Conservation (phyloP, 1,284 basidiomycete species). For the Ustilago nuda region DNA sequence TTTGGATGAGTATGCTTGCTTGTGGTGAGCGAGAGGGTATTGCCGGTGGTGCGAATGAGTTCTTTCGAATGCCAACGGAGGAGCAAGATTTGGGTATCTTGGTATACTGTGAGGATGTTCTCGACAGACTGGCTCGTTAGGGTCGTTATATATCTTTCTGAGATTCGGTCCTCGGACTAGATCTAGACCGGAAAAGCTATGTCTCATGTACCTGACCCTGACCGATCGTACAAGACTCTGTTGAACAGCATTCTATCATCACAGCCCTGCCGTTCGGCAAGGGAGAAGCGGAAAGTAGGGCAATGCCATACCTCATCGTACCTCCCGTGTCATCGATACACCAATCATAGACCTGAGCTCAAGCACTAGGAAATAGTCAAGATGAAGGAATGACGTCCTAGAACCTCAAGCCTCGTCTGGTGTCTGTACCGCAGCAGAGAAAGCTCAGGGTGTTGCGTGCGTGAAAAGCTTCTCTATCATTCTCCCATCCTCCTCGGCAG, state of each 20-base stretch:
- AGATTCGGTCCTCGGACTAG: not conserved
- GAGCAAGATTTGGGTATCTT: not conserved
- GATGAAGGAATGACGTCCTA: slow-evolving; percentile 13
- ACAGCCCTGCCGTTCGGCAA: not conserved
- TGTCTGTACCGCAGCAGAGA: not conserved
- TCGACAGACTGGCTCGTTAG: not conserved
- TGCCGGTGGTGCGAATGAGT: not conserved
- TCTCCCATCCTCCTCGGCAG: not conserved
- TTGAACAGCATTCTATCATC: not conserved
- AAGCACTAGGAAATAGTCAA: not conserved
- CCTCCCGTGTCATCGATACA: not conserved
- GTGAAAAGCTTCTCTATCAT: not conserved
- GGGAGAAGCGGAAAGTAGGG: slow-evolving; percentile 4
- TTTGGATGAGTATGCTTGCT: not conserved
- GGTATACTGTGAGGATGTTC: not conserved
- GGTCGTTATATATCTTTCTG: slow-evolving; percentile 10
- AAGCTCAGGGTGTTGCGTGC: slow-evolving; percentile 1
- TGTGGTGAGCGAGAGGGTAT: not conserved
- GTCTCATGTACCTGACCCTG: slow-evolving; percentile 15
- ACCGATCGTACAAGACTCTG: not conserved
- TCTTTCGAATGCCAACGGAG: not conserved
- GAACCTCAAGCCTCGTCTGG: not conserved
- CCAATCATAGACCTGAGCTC: not conserved
- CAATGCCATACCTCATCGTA: slow-evolving; percentile 22
- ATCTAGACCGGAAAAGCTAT: not conserved